These are phyloP conservation scores for Fraxinus nigra DNA, from an alignment of 305 asterid species.

Conservation along the genomic window DNA sequence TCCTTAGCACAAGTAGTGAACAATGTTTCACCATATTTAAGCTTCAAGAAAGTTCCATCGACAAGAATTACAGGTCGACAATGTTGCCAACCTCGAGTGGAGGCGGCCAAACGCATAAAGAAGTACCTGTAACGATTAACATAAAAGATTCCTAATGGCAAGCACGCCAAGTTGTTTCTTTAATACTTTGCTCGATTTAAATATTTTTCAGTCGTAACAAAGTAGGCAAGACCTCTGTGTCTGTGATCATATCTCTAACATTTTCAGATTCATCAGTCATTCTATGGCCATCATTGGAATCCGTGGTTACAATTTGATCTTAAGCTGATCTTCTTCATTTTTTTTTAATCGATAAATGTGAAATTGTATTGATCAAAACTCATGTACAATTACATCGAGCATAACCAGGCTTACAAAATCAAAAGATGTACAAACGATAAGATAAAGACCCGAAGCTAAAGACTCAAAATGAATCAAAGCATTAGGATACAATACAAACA, in stretches of 20 bases:
- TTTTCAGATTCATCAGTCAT: background rate
- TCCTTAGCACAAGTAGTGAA: conserved; percentile 3
- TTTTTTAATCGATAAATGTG: background rate
- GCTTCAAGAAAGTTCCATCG: background rate
- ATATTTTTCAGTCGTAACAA: too few species aligned
- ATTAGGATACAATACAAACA: background rate
- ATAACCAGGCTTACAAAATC: background rate
- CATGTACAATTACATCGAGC: background rate
- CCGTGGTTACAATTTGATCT: background rate
- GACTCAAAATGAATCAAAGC: background rate
- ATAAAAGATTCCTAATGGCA: background rate
- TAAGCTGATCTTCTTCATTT: background rate
- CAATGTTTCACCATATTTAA: background rate
- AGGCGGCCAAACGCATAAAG: background rate
- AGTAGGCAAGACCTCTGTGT: background rate
- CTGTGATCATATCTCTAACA: background rate
- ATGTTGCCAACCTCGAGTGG: background rate
- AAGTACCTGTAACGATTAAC: background rate
- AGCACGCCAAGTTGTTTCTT: background rate
- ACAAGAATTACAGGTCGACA: conserved; percentile 4
- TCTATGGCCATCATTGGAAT: background rate
- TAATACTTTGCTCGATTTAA: background rate
- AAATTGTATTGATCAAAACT: background rate
- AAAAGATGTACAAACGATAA: background rate
- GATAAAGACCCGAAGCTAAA: background rate